Base-by-base conservation (phyloP, 1,284 basidiomycete genomes). In the Cerrena zonata region DNA sequence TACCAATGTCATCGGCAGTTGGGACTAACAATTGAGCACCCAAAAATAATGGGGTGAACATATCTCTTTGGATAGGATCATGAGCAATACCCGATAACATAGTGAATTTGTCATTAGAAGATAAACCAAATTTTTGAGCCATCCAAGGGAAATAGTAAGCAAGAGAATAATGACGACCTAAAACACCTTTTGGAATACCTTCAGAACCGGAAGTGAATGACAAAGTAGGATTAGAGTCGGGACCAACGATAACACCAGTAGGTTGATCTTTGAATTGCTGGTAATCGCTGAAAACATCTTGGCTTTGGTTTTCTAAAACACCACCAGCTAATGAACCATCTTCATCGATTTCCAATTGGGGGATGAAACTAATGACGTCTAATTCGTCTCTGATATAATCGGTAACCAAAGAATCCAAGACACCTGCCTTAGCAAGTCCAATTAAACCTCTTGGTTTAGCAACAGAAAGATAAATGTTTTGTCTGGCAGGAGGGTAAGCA, bases 111-210 rank as follows among this genome's bases (percentile, higher is more conserved):
- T 90, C 92, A 23, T 79, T 71, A 50, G 84, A 74, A 37, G 77
- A 75, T 40, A 99, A 73, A 2, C 79, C 84, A 67, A 99, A 99
- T n/a, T 85, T 76, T 65, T 93, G 73, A 19, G 89, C 88, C 96
- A 99, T 99, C 96, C 96, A 99, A 2, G 95, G 95, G 83, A 99
- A 99, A 79, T 99, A 99, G 69, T 99, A 96, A 0, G 96, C 99
- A 58, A 99, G 75, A 58, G 89, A 93, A 70, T 90, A 97, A 68
- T 99, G 96, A 43, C 96, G 77, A 0, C 96, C 96, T 61, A 84
- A 84, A 44, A 99, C 95, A 40, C 96, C 96, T 74, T 99, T 99
- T 2, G 96, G 96, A 49, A 99, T 94, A 45, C 96, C 96, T 0
- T 96, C 99, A 57, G 91, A 95, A 47, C 96, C 96, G 56, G 91